Conservation (phyloP, 2,329 filamentous ascomycete species). For the Fusarium pilosicola region DNA sequence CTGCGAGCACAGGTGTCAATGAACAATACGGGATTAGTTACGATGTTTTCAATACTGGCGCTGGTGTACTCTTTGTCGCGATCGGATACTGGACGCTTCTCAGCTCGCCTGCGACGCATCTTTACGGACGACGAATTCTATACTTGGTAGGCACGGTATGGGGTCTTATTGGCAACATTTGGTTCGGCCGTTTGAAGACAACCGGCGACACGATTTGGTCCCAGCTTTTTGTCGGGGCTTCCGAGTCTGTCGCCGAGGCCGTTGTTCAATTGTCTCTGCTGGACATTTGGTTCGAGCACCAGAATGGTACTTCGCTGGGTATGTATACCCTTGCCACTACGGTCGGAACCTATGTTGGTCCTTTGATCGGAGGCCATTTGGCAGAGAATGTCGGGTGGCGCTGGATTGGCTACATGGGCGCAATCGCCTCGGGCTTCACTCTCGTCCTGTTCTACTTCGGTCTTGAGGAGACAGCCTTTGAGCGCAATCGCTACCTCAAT, state of each 20-base stretch:
- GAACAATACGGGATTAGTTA: constrained; percentile 62
- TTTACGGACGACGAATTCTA: constrained; percentile 65
- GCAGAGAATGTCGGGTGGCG: constrained; percentile 61
- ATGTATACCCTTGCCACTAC: constrained; percentile 66
- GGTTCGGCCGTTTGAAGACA: constrained; percentile 59
- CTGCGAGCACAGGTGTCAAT: constrained; percentile 61
- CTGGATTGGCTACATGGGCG: constrained; percentile 64
- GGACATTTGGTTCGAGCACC: constrained; percentile 68
- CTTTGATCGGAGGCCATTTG: constrained; percentile 62
- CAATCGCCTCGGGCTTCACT: constrained; percentile 59
- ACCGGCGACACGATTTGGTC: constrained; percentile 62
- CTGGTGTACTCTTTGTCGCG: constrained; percentile 64
- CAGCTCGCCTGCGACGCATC: constrained; percentile 61
- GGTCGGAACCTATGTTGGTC: constrained; percentile 65
- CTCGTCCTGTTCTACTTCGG: constrained; percentile 61
- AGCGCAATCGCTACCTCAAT: constrained; percentile 53
- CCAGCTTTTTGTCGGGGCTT: constrained; percentile 67
- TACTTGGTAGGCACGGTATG: constrained; percentile 63
- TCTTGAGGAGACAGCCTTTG: constrained; percentile 63
- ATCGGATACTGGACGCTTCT: constrained; percentile 67
- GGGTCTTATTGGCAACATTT: constrained; percentile 62
- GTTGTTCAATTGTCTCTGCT: constrained; percentile 66
- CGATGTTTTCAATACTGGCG: constrained; percentile 64
- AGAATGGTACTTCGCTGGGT: constrained; percentile 63
- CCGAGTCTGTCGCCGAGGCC: constrained; percentile 65